phyloP scores from a whole-genome alignment of 768 basidiomycete species.

The Melanogaster broomeanus region DNA sequence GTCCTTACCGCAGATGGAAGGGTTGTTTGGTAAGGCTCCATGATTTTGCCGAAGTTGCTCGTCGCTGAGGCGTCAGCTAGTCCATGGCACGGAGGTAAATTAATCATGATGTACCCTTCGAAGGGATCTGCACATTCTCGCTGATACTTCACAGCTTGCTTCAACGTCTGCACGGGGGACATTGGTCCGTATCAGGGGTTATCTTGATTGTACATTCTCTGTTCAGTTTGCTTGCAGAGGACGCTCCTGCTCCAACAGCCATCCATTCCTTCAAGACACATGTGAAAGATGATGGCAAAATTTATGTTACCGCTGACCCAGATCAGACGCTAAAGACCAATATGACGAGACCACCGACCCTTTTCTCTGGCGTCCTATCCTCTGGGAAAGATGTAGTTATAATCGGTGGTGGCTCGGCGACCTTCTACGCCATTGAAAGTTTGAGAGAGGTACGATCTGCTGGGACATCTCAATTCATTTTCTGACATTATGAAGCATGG shows the following conservation, averaged over 20 bases:
- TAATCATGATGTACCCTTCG: background rate
- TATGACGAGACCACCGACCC: constrained; percentile 59
- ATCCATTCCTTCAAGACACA: constrained; percentile 77
- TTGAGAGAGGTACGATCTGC: constrained; percentile 66
- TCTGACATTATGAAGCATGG: constrained; percentile 54
- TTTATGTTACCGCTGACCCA: constrained; percentile 73
- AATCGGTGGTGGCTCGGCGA: constrained; percentile 83
- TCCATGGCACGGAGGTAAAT: constrained; percentile 85
- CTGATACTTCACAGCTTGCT: constrained; percentile 64
- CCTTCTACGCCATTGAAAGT: constrained; percentile 77
- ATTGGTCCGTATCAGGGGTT: constrained; percentile 51
- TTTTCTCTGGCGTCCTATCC: constrained; percentile 48
- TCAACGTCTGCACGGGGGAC: constrained; percentile 82
- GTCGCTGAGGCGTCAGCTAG: constrained; percentile 36
- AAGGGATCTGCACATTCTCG: background rate
- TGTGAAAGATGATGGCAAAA: constrained; percentile 69
- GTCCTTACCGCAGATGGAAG: constrained; percentile 77
- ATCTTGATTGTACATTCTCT: background rate
- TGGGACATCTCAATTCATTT: background rate
- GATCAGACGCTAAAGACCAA: constrained; percentile 65
- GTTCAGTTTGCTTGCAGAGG: constrained; percentile 53
- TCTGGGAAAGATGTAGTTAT: constrained; percentile 72
- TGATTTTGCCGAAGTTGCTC: background rate
- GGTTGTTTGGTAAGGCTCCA: constrained; percentile 65
- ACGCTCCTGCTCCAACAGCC: constrained; percentile 81